These are phyloP conservation scores for Boletus subcaerulescens DNA, from an alignment of 768 basidiomycete genomes.

Conservation along the genomic window DNA sequence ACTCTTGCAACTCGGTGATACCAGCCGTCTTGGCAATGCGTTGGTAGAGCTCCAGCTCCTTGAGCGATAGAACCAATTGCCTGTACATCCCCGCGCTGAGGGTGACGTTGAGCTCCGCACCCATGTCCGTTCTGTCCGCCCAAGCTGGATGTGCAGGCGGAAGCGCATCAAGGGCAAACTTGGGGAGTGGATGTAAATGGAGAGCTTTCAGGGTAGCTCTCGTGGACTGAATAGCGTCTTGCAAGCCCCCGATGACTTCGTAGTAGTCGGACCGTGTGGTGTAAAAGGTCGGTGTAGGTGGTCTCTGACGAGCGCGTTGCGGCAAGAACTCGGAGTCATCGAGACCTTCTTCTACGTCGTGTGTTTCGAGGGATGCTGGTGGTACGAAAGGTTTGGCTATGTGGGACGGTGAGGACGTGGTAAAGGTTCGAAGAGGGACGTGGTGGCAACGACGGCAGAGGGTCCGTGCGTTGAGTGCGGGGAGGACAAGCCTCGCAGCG, in stretches of 20 bases:
- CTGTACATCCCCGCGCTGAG: slow-evolving; percentile 73
- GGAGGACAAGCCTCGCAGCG: slow-evolving; percentile 3
- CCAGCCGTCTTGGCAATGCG: slow-evolving; percentile 23
- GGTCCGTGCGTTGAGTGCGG: slow-evolving; percentile 3
- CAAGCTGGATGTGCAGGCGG: slow-evolving; percentile 62
- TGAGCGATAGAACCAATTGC: slow-evolving; percentile 56
- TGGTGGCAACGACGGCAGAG: background rate
- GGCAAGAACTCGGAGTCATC: slow-evolving; percentile 2
- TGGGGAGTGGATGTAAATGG: slow-evolving; percentile 78
- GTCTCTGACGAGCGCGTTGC: slow-evolving; percentile 30
- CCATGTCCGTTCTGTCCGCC: slow-evolving; percentile 64
- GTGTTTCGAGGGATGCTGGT: slow-evolving; percentile 22
- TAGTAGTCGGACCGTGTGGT: slow-evolving; percentile 74
- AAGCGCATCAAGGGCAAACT: slow-evolving; percentile 57
- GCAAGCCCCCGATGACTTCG: slow-evolving; percentile 66
- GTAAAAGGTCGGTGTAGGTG: slow-evolving; percentile 78
- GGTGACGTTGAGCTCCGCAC: slow-evolving; percentile 49
- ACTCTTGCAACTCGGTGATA: slow-evolving; percentile 51
- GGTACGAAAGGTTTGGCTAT: slow-evolving; percentile 21
- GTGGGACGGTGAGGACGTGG: slow-evolving; percentile 2
- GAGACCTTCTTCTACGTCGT: slow-evolving; percentile 5
- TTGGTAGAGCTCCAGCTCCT: slow-evolving; percentile 62
- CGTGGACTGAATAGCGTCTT: slow-evolving; percentile 56
- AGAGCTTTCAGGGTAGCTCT: slow-evolving; percentile 58
- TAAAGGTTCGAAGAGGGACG: slow-evolving; percentile 8